A percentile compares a stretch with the other conserved stretches of the same genome.
Evolutionary conservation across 2,329 filamentous ascomycete species (phyloP).

Genomic region (Alternaria ethzedia): DNA sequence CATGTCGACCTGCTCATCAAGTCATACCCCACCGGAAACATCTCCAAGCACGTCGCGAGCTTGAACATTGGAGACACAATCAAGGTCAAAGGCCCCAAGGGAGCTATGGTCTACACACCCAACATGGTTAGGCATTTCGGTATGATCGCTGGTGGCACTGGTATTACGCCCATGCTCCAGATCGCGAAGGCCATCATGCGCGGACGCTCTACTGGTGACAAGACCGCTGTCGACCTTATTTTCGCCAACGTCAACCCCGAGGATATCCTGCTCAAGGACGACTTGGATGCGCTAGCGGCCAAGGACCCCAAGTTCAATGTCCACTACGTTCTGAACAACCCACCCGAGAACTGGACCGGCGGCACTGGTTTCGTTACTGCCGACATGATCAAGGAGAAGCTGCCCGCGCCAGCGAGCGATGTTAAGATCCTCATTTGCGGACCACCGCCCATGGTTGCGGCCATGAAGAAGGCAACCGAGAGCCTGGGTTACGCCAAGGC

Average conservation of each 20-base stretch:
- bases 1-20: conserved; percentile 98
- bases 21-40: conserved; percentile 96
- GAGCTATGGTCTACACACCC: conserved; percentile 94
- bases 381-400: conserved; percentile 89
- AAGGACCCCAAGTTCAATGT: conserved; percentile 84
- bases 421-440: conserved; percentile 95
- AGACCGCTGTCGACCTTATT: conserved; percentile 85
- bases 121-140: conserved; percentile 97
- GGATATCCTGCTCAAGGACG: conserved; percentile 92
- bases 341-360: conserved; percentile 87
- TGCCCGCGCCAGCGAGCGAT: conserved; percentile 82
- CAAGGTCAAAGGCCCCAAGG: conserved; percentile 92
- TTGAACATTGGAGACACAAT: conserved; percentile 80
- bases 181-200: conserved; percentile 87
- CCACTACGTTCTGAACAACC: conserved; percentile 96
- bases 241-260: conserved; percentile 95
- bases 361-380: conserved; percentile 93
- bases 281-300: conserved; percentile 78
- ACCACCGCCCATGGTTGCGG: conserved; percentile 94
- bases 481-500: conserved; percentile 90
- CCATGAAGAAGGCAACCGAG: conserved; percentile 95
- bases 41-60: conserved; percentile 88
- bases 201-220: conserved; percentile 76
- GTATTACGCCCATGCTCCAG: conserved; percentile 98
- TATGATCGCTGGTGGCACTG: conserved; percentile 97